Evolutionary conservation across 805 yeast species (phyloP).

Genomic region (Hanseniaspora thailandica): DNA sequence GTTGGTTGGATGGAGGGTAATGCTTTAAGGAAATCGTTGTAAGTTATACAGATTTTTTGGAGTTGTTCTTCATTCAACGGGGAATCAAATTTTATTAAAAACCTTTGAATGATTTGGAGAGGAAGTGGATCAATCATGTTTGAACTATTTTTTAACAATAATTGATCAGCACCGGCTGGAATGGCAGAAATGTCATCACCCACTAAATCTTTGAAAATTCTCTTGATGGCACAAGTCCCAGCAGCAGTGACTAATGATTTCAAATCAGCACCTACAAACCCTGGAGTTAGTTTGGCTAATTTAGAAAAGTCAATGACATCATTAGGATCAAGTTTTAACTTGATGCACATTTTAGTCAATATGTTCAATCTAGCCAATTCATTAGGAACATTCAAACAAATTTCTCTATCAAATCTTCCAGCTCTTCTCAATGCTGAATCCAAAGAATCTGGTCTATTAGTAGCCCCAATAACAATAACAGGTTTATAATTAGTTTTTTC

Average conservation of each 20-base stretch:
- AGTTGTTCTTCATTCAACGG: conserved; percentile 69
- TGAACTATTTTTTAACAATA: conserved; percentile 26
- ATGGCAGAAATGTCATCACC: conserved; percentile 14
- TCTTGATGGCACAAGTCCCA: conserved; percentile 83
- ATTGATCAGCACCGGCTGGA: conserved; percentile 17
- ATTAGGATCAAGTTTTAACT: conserved; percentile 42
- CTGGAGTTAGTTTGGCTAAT: conserved; percentile 88
- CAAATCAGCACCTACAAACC: conserved; percentile 94
- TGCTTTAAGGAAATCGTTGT: conserved; percentile 71
- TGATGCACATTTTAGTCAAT: conserved; percentile 57
- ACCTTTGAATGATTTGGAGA: conserved; percentile 59
- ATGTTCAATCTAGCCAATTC: conserved; percentile 71
- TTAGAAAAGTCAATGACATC: conserved; percentile 58
- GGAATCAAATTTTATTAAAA: conserved; percentile 61
- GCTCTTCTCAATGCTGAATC: conserved; percentile 94
- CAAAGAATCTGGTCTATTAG: conserved; percentile 88
- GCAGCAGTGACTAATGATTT: conserved; percentile 91
- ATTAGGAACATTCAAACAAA: conserved; percentile 87
- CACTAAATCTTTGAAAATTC: conserved; percentile 60
- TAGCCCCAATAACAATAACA: conserved; percentile 89
- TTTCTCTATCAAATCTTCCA: conserved; percentile 92
- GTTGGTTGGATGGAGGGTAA: conserved; percentile 92
- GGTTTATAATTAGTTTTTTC: conserved; percentile 88
- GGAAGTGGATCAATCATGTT: conserved; percentile 29
- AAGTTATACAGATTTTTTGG: conserved; percentile 60